Percentiles rank a stretch among this genome's conserved stretches.
These are phyloP conservation scores for Candida dendrica DNA, from an alignment of 805 yeast genomes.

Conservation along the genomic window DNA sequence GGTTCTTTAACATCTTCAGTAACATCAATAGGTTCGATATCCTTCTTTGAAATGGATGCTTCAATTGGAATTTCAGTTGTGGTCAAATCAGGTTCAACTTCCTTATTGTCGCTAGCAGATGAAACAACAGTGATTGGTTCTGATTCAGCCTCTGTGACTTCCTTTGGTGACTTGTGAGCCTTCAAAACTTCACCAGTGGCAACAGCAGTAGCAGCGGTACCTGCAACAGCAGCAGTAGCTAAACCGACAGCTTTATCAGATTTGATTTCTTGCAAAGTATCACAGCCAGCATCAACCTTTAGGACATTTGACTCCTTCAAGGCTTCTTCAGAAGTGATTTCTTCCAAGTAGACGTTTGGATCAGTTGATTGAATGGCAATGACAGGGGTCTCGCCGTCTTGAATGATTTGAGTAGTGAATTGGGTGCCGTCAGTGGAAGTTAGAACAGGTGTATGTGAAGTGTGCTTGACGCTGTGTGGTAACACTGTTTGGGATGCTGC, in stretches of 20 bases:
- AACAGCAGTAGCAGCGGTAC: background rate
- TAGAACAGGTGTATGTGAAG: background rate
- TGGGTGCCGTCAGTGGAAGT: slow-evolving; percentile 5
- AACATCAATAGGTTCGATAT: no score
- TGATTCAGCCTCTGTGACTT: background rate
- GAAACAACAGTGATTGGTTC: background rate
- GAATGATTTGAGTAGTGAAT: slow-evolving; percentile 6
- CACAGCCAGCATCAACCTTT: slow-evolving; percentile 9
- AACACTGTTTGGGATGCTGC: background rate
- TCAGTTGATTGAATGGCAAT: slow-evolving; percentile 7
- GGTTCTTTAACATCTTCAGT: no score
- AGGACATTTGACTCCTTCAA: slow-evolving; percentile 10
- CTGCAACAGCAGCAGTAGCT: no score
- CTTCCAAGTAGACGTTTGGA: slow-evolving; percentile 8
- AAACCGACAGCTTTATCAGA: background rate
- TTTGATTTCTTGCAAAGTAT: slow-evolving; percentile 2
- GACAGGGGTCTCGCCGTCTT: slow-evolving; percentile 7
- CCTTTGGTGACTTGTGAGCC: background rate
- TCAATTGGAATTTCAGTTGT: no score
- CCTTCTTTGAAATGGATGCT: no score
- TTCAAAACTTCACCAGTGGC: background rate
- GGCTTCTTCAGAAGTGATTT: slow-evolving; percentile 14
- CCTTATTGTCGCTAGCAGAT: background rate
- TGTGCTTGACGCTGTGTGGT: no score
- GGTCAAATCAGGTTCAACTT: no score